Percentiles rank a stretch among this genome's conserved stretches.
Evolutionary conservation across 352 stramenopile genomes (phyloP).

Genomic region (Globisporangium nagaii): DNA sequence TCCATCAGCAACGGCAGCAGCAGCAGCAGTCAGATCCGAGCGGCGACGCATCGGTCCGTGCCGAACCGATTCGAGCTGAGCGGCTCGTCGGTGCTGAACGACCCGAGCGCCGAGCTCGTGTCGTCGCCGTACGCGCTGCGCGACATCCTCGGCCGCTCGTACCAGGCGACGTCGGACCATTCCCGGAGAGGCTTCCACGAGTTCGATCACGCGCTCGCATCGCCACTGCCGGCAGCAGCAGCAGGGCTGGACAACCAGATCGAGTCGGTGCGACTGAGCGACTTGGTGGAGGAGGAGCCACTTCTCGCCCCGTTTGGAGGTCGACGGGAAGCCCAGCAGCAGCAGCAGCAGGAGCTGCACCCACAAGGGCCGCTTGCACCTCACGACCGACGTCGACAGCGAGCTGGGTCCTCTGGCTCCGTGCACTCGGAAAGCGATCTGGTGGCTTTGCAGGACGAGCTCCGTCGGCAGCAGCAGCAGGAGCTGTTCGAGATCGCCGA

Average conservation of each 20-base stretch:
- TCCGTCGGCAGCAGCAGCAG: conserved; percentile 1
- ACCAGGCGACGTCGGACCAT: background rate
- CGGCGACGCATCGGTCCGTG: conserved; percentile 7
- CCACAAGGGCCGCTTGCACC: background rate
- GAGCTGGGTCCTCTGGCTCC: background rate
- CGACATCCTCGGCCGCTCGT: conserved; percentile 4
- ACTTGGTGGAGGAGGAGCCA: conserved; percentile 10
- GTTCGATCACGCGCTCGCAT: background rate
- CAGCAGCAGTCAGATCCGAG: conserved; percentile 5
- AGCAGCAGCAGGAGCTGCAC: too few species aligned
- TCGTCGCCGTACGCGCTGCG: conserved; percentile 14
- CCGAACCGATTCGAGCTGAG: conserved; percentile 32
- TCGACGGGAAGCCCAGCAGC: background rate
- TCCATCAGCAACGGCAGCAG: background rate
- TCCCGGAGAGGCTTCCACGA: background rate
- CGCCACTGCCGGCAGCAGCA: too few species aligned
- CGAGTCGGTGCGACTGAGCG: background rate
- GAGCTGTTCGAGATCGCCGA: conserved; percentile 25
- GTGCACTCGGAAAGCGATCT: background rate
- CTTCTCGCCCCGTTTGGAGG: background rate
- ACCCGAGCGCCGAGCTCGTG: conserved; percentile 41
- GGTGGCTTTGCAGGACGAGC: conserved; percentile 8
- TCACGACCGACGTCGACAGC: background rate
- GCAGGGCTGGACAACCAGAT: background rate
- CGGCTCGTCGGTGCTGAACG: conserved; percentile 20